Base-by-base conservation (phyloP, 345 rosid genomes). In the Aurinia saxatilis region DNA sequence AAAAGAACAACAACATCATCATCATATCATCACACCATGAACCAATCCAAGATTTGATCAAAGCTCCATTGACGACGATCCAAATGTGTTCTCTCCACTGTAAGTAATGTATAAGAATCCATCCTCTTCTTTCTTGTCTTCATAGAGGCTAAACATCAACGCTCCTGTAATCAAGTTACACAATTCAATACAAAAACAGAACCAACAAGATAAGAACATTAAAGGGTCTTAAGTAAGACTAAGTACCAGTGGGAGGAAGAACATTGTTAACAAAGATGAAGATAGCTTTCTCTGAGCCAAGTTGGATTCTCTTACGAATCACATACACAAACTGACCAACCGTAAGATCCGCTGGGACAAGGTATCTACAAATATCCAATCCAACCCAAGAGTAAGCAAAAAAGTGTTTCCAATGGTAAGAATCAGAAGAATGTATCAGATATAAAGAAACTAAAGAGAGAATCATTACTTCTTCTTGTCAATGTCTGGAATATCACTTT, bases 1-100 rank as follows among this genome's bases (percentile, higher is more conserved):
- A 23, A 36, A 29, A 60, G 54, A 50, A 60, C n/a, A n/a, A 48
- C 27, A 61, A 48, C 17, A 61, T 23, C 11, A 21, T 21, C 25
- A n/a, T n/a, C n/a, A n/a, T n/a, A n/a, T n/a, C n/a, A n/a, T n/a
- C n/a, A n/a, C n/a, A 21, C 25, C 25, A 21, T 21, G 25, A 21
- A 21, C 4, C 25, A 21, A 21, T n/a, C n/a, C n/a, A n/a, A n/a
- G n/a, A n/a, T n/a, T n/a, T n/a, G n/a, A n/a, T n/a, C n/a, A n/a
- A n/a, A n/a, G n/a, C n/a, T n/a, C n/a, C n/a, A n/a, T n/a, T n/a
- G n/a, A n/a, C n/a, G n/a, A n/a, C n/a, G 54, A 65, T 29, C 80
- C 85, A 60, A 81, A 81, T 3, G 82, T 78, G 72, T 81, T 81
- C 66, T 81, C 85, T 0, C 82, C 82, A 36, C 79, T 76, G 73